Percentiles rank a stretch among this genome's conserved stretches.
phyloP scores from a whole-genome alignment of 352 stramenopile genomes.

The Phytophthora ramorum region DNA sequence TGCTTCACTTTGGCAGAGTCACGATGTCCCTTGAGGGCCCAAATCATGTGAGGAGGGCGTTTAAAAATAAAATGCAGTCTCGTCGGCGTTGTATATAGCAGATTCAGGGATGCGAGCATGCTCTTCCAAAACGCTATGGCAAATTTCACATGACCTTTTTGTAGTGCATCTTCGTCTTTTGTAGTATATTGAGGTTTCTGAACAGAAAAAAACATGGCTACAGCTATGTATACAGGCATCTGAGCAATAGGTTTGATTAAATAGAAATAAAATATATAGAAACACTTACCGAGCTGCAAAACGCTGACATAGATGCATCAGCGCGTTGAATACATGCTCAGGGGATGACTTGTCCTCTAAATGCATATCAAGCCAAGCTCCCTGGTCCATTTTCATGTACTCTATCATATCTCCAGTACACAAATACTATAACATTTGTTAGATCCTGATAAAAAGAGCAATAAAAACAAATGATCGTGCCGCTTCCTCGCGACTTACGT shows the following conservation, averaged over 20 bases:
- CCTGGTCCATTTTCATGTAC: background rate
- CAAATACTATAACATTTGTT: constrained; percentile 9
- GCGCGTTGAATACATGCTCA: background rate
- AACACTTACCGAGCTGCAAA: constrained; percentile 7
- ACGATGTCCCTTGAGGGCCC: background rate
- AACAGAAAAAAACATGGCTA: too few relatives aligned
- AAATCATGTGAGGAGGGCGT: constrained; percentile 7
- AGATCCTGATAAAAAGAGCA: too few relatives aligned
- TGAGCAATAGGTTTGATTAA: background rate
- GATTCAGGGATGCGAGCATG: too few relatives aligned
- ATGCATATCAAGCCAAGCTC: background rate
- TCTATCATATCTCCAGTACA: constrained; percentile 8
- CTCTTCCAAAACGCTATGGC: constrained; percentile 6
- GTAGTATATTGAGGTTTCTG: constrained; percentile 7
- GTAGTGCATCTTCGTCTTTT: constrained; percentile 1
- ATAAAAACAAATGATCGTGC: constrained; percentile 6
- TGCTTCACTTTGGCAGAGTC: constrained; percentile 6
- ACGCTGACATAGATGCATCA: constrained; percentile 13
- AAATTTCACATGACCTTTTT: constrained; percentile 6
- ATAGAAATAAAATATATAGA: background rate
- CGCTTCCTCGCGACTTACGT: constrained; percentile 4
- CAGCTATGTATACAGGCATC: constrained; percentile 7
- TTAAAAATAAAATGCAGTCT: too few relatives aligned
- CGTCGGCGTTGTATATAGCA: too few relatives aligned
- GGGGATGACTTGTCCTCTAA: background rate